These are phyloP conservation scores for Colletotrichum sp. DNA, from an alignment of 2,329 filamentous ascomycete species.

Conservation along the genomic window DNA sequence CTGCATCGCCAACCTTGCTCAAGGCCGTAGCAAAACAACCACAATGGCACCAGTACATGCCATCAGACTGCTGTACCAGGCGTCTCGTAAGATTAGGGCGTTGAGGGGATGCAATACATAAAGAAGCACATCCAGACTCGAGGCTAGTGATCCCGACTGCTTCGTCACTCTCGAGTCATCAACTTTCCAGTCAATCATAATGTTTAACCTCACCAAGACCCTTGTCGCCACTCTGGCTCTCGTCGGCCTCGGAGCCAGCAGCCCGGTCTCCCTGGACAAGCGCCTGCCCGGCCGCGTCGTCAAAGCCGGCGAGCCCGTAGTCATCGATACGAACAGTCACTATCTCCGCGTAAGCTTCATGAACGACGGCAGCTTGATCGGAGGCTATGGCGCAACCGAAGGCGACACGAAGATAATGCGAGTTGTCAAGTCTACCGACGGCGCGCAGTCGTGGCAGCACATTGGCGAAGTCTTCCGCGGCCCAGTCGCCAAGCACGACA, in stretches of 20 bases:
- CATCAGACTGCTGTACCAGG: neutral
- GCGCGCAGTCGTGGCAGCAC: conserved; percentile 30
- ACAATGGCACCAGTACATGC: neutral
- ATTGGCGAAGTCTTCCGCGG: conserved; percentile 27
- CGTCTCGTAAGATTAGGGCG: neutral
- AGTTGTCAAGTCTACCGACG: conserved; percentile 28
- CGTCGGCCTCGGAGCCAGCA: neutral
- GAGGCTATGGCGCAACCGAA: conserved; percentile 31
- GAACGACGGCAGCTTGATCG: conserved; percentile 29
- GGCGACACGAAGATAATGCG: conserved; percentile 28
- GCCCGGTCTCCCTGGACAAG: neutral
- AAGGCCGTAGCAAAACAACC: neutral
- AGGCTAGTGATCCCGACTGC: neutral
- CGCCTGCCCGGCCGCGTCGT: neutral
- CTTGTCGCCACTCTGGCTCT: neutral
- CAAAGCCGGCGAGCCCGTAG: conserved; percentile 22
- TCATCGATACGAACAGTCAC: conserved; percentile 30
- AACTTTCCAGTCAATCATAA: neutral
- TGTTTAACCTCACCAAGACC: neutral
- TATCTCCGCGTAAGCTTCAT: conserved; percentile 33
- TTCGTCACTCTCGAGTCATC: neutral
- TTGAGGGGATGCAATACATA: neutral
- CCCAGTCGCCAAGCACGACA: conserved; percentile 25
- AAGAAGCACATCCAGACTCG: neutral
- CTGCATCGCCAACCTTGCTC: neutral